Percentiles rank a stretch among this genome's conserved stretches.
Evolutionary conservation across 2,329 filamentous ascomycete genomes (phyloP).

Genomic region (Diplodia scrobiculata): DNA sequence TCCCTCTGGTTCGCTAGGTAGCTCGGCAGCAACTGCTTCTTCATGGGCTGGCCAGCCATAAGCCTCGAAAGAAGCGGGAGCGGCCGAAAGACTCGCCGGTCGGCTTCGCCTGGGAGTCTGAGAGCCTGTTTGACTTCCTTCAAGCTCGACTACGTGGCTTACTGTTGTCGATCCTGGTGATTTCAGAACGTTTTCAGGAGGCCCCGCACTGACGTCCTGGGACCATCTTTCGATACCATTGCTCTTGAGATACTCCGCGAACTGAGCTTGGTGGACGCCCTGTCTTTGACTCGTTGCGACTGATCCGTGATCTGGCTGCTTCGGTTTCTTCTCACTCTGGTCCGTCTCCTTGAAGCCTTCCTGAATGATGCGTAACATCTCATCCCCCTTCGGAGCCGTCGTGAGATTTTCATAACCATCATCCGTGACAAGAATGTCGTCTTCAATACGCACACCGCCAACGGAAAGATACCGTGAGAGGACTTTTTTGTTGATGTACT

Average conservation of each 20-base stretch:
- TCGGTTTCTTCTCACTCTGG: not conserved
- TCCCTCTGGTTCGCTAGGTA: not conserved
- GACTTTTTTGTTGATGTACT: conserved; percentile 74
- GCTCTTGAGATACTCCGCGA: not conserved
- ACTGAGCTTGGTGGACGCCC: not conserved
- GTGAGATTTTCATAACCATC: conserved; percentile 73
- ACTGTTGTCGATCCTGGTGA: not conserved
- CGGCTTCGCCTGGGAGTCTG: not conserved
- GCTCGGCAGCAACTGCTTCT: not conserved
- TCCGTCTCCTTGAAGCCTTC: not conserved
- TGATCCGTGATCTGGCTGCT: not conserved
- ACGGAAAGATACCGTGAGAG: conserved; percentile 81
- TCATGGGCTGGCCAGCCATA: not conserved
- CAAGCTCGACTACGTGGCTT: not conserved
- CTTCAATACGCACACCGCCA: conserved; percentile 72
- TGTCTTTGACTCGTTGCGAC: not conserved
- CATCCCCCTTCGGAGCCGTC: conserved; percentile 68
- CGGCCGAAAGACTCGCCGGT: conserved; percentile 13
- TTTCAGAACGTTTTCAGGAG: not conserved
- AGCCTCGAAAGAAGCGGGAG: conserved; percentile 9
- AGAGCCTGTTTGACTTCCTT: not conserved
- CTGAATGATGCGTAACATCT: conserved; percentile 61
- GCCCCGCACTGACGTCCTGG: not conserved
- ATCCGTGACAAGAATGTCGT: conserved; percentile 72
- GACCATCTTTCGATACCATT: conserved; percentile 1